Evolutionary conservation across 176 grass and related monocot genomes (phyloP).

Genomic region (Triticum dicoccoides): DNA sequence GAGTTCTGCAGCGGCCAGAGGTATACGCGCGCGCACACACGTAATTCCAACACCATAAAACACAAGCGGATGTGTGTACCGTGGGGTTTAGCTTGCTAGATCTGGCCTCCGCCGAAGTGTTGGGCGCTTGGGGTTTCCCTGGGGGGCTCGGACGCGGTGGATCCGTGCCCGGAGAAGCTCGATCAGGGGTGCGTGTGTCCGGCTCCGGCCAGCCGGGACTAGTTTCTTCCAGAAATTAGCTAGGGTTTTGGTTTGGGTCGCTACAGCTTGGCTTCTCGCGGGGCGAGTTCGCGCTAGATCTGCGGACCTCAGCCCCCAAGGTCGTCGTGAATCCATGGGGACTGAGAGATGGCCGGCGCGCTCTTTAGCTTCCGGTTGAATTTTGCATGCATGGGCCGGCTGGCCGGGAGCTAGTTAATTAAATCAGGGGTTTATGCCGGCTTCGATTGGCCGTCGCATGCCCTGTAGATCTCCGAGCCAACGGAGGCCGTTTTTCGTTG

Average conservation of each 20-base stretch:
- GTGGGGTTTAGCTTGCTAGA: neutral
- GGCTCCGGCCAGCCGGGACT: too few relatives aligned
- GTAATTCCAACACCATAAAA: rapidly evolving
- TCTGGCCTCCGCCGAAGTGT: neutral
- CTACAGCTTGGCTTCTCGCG: neutral
- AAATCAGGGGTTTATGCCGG: neutral
- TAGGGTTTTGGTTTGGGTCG: conserved; percentile 34
- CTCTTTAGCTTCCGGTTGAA: neutral
- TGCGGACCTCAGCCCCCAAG: neutral
- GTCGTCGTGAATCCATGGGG: neutral
- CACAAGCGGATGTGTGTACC: neutral
- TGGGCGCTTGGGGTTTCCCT: neutral
- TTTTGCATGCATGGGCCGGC: neutral
- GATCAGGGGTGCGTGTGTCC: neutral
- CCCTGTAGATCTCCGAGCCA: neutral
- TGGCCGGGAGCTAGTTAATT: neutral
- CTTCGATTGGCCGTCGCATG: neutral
- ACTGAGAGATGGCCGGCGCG: neutral
- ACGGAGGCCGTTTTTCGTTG: neutral
- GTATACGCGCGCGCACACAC: conserved; percentile 1
- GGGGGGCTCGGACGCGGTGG: neutral
- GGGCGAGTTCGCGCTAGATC: conserved; percentile 1
- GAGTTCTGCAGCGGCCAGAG: conserved; percentile 85
- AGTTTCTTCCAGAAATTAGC: neutral
- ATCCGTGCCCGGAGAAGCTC: conserved; percentile 26